Percentiles rank a stretch among this genome's conserved stretches.
These are phyloP conservation scores for Verbena officinalis DNA, from an alignment of 257 asterid species.

Conservation along the genomic window DNA sequence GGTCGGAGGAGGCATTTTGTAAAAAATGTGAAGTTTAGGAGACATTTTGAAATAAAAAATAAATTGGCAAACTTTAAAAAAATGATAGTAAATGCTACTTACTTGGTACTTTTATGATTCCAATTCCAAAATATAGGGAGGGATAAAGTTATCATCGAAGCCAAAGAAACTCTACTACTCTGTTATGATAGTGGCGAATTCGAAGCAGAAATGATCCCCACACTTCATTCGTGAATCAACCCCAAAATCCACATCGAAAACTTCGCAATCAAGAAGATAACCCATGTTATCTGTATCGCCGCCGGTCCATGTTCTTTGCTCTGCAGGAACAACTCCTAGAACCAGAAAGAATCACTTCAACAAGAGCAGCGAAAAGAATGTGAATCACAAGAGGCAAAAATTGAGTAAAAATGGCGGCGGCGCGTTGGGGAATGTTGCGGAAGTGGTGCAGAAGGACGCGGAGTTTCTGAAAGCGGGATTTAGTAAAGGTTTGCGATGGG, in stretches of 20 bases:
- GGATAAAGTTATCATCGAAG: no score
- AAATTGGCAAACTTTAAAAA: no score
- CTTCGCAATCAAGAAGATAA: not conserved
- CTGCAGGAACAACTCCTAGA: conserved; percentile 22
- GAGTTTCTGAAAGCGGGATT: conserved; percentile 54
- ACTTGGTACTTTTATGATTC: no score
- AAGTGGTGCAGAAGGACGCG: conserved; percentile 67
- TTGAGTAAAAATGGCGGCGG: conserved; percentile 42
- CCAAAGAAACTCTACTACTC: no score
- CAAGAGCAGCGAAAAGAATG: conserved; percentile 18
- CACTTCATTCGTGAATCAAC: conserved; percentile 15
- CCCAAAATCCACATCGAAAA: not conserved
- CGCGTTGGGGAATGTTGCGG: conserved; percentile 49
- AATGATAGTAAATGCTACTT: no score
- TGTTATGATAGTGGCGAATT: no score
- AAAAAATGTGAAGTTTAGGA: no score
- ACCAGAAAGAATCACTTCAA: conserved; percentile 29
- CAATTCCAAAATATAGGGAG: no score
- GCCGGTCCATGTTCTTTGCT: conserved; percentile 38
- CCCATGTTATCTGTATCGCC: conserved; percentile 40
- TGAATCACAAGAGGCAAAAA: conserved; percentile 33
- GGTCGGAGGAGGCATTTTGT: no score
- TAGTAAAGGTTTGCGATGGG: conserved; percentile 69
- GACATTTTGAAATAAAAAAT: no score
- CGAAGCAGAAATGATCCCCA: not conserved